Evolutionary conservation across 768 basidiomycete genomes (phyloP), one percentile per base, ranked within the genome.

Genomic region (Amanita thiersii): DNA sequence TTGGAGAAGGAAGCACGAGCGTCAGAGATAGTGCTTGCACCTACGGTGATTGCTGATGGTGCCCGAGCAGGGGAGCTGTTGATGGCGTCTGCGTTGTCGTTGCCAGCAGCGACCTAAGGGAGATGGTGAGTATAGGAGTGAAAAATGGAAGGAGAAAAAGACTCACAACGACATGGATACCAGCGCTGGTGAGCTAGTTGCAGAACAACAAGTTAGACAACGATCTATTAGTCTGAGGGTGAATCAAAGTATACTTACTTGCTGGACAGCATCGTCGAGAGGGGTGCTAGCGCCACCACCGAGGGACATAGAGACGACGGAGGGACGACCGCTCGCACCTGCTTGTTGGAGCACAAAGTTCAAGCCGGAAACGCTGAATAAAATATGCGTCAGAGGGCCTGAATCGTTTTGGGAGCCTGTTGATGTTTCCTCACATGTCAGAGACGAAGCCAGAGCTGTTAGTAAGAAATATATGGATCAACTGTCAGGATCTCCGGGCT

Each of bases 281-380:
- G 61, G 45, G 1, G 48, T 50, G 21, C 50, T 51, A 1, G 50
- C 52, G 24, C 43, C 30, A 17, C 64, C 64, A 20, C 63, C 64
- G 5, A 67, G 53, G 35, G 63, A 66, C 60, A 66, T 59, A n/a
- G 55, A 58, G 5, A 57, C 59, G 30, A 69, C 52, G 0, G 57
- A 55, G 4, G 68, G 63, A 14, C 53, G 46, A 0, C 54, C 50
- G 24, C 52, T 49, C 6, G 50, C 20, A 5, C 40, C 19, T n/a
- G 52, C 54, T 17, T 47, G 40, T 2, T 14, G 29, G n/a, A 48
- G 28, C 5, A 64, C 65, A 40, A 51, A 68, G 43, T 63, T 52
- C 33, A 66, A 41, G 4, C 60, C 61, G 5, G 54, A 53, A 30
- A 65, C 51, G 36, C 59, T 60, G 29, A 9, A 30, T 30, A 14